Conservation (phyloP, 2,329 filamentous ascomycete species). For the Colletotrichum theobromicola region DNA sequence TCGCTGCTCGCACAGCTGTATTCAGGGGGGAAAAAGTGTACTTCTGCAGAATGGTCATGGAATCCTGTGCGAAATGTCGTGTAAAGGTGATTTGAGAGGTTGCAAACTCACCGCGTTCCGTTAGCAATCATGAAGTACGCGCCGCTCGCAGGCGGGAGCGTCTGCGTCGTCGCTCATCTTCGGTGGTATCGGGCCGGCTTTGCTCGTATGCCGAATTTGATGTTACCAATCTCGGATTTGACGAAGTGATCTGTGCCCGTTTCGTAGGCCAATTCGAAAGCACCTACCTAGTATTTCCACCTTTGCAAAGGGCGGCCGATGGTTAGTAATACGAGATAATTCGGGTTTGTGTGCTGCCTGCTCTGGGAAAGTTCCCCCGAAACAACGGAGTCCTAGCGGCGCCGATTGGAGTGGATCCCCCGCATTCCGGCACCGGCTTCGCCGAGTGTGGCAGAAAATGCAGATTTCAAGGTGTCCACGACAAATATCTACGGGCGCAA, state of each 20-base stretch:
- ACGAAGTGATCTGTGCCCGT: background rate
- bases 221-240: background rate
- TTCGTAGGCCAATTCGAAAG: background rate
- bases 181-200: background rate
- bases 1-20: no score
- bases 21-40: no score
- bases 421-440: background rate
- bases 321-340: background rate
- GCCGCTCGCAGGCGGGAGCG: background rate
- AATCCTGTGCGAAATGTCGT: background rate
- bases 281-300: background rate
- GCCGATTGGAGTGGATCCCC: background rate
- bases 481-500: background rate
- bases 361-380: background rate
- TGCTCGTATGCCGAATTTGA: background rate
- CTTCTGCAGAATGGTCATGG: background rate
- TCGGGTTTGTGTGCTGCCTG: background rate
- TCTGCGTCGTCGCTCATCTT: background rate
- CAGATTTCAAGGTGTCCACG: background rate
- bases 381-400: background rate
- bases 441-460: background rate
- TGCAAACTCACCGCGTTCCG: background rate
- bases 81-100: background rate
- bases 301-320: background rate
- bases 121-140: background rate